A percentile compares a stretch with the other conserved stretches of the same genome.
Conservation (phyloP, 768 basidiomycete species). For the Phaeolepiota aurea region DNA sequence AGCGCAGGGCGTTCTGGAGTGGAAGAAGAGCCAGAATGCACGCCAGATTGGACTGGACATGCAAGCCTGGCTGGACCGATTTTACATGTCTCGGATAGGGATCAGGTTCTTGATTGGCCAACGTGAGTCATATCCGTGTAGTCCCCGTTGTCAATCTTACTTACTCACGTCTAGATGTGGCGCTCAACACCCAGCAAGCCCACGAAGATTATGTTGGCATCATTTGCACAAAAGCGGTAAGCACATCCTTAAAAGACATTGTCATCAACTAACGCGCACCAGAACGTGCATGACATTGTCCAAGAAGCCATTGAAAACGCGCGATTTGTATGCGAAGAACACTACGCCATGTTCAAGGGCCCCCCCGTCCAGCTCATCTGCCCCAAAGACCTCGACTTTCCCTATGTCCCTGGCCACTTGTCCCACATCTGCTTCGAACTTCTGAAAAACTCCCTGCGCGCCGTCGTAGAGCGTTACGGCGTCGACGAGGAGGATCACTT, state of each 20-base stretch:
- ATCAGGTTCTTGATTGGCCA: constrained; percentile 97
- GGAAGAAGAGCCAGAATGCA: constrained; percentile 73
- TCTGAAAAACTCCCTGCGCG: constrained; percentile 94
- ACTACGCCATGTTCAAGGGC: constrained; percentile 91
- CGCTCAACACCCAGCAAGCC: constrained; percentile 84
- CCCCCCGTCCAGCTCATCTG: constrained; percentile 97
- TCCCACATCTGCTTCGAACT: constrained; percentile 97
- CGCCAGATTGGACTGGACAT: constrained; percentile 77
- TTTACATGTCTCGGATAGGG: constrained; percentile 92
- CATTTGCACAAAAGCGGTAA: constrained; percentile 92
- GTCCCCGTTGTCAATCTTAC: constrained; percentile 2
- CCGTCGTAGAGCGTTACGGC: constrained; percentile 90
- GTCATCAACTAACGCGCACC: constrained; percentile 5
- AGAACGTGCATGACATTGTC: constrained; percentile 96
- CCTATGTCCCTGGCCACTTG: constrained; percentile 94
- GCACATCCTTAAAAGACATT: background rate
- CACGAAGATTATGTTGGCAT: constrained; percentile 94
- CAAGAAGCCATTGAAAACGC: constrained; percentile 99
- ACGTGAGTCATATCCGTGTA: constrained; percentile 41
- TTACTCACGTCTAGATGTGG: constrained; percentile 57
- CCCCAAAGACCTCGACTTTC: constrained; percentile 75
- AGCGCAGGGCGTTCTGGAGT: constrained; percentile 92
- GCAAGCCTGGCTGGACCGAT: constrained; percentile 93
- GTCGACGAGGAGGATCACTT: constrained; percentile 69
- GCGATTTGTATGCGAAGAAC: constrained; percentile 89